A percentile compares a stretch with the other conserved stretches of the same genome.
Conservation (phyloP, 768 basidiomycete genomes). For the Boletus sp. region DNA sequence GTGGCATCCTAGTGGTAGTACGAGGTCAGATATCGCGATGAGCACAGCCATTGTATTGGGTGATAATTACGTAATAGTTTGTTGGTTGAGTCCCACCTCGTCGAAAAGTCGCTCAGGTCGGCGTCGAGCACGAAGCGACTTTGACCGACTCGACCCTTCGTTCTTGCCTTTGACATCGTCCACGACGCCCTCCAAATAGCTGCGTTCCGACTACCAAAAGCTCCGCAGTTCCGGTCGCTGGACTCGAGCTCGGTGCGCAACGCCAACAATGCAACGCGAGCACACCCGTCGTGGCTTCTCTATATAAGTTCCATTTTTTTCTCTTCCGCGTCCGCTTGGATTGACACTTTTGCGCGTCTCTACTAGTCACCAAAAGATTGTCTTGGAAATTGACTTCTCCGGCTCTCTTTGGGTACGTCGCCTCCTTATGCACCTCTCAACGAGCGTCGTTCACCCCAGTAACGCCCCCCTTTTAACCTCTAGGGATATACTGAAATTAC, state of each 20-base stretch:
- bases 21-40: background rate
- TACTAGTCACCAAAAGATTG: conserved; percentile 96
- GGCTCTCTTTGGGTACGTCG: conserved; percentile 77
- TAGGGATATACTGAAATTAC: conserved; percentile 95
- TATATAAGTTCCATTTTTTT: conserved; percentile 67
- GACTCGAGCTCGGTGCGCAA: conserved; percentile 1
- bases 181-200: background rate
- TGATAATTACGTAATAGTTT: conserved; percentile 30
- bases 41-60: background rate
- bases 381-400: conserved; percentile 89
- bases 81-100: conserved; percentile 30
- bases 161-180: conserved; percentile 2
- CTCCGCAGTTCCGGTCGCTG: background rate
- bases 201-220: background rate
- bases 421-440: conserved; percentile 22
- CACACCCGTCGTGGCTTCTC: conserved; percentile 78
- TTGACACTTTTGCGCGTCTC: conserved; percentile 53
- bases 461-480: conserved; percentile 1
- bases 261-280: conserved; percentile 67
- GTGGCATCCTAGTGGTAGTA: conserved; percentile 59
- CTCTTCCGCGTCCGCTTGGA: conserved; percentile 20
- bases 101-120: conserved; percentile 13
- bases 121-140: conserved; percentile 19
- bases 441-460: conserved; percentile 22
- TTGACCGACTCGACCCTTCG: conserved; percentile 6